Base-by-base conservation (phyloP, 1,284 basidiomycete genomes). In the Irpex lacteus region DNA sequence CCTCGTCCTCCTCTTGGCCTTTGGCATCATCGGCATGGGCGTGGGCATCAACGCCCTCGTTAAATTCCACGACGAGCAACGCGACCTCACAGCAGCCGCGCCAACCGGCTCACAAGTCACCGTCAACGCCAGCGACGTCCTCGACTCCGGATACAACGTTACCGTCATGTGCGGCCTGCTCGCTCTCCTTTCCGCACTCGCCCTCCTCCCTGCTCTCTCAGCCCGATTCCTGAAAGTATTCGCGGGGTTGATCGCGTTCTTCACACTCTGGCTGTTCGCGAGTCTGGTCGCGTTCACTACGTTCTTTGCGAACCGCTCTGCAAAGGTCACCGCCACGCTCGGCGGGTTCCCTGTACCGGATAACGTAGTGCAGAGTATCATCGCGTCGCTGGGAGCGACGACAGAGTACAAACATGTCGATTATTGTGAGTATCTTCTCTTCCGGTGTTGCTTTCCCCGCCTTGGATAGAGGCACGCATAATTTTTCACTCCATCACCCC, bases 191-290 rank as follows among this genome's bases (percentile, higher is more conserved):
- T 78, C 79, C 32, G 67, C 75, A 65, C 57, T 74, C 65, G 70
- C 73, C 63, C 63, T 78, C 64, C 68, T 77, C 59, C 72, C 76
- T 65, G 56, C 66, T 52, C 68, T 69, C 62, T 66, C 68, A 13
- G 72, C 71, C 15, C 72, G 73, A 50, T 68, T 66, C 40, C 63
- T 77, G 18, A 71, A 74, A 53, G 59, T 77, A 40, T 80, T 83
- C 72, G 74, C 77, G 3, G 67, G 68, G 59, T 47, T 78, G 21
- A 76, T 88, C 57, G 70, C 76, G 19, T 80, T 87, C 71, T 78
- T 78, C 65, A 74, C 78, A 26, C 38, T 79, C 4, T 85, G 83
- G 80, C 73, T 88, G 53, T 79, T 89, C 68, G 85, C 82, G 4
- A 73, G 79, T 19, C 75, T 84, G 60, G 76, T 88, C 19, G 79